phyloP scores from a whole-genome alignment of 495 filamentous ascomycete genomes.

The Talaromyces ruber region DNA sequence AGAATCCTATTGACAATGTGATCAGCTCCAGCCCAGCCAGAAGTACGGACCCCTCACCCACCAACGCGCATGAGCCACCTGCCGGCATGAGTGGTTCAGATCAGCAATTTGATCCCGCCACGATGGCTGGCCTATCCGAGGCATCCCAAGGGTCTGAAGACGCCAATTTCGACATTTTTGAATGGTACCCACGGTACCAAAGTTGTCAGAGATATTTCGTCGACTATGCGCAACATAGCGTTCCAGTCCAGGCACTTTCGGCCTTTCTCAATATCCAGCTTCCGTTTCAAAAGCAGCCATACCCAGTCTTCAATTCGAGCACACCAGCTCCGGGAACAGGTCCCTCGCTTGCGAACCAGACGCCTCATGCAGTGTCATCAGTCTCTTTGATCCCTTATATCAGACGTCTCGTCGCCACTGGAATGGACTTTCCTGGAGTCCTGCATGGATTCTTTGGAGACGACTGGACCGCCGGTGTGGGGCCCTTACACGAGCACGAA shows the following conservation, averaged over 20 bases:
- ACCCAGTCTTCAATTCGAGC: conserved; percentile 27
- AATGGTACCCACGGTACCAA: conserved; percentile 90
- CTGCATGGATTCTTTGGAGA: conserved; percentile 94
- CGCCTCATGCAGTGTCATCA: conserved; percentile 23
- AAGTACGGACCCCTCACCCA: not conserved
- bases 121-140: conserved; percentile 29
- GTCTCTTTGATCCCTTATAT: conserved; percentile 83
- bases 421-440: conserved; percentile 76
- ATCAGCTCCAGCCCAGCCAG: not conserved
- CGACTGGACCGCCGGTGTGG: conserved; percentile 73
- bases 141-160: conserved; percentile 26
- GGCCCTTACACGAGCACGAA: conserved; percentile 79
- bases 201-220: conserved; percentile 90
- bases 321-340: conserved; percentile 11
- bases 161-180: conserved; percentile 65
- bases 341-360: conserved; percentile 2
- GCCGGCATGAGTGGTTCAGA: conserved; percentile 24
- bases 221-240: conserved; percentile 81
- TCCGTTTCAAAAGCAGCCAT: conserved; percentile 36
- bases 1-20: not conserved
- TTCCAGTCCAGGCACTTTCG: conserved; percentile 76
- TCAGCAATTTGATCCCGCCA: conserved; percentile 29
- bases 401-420: conserved; percentile 82
- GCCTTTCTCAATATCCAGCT: conserved; percentile 80
- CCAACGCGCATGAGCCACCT: not conserved